Evolutionary conservation across 164 flowering plant genomes (phyloP).

Genomic region (Stephania japonica): DNA sequence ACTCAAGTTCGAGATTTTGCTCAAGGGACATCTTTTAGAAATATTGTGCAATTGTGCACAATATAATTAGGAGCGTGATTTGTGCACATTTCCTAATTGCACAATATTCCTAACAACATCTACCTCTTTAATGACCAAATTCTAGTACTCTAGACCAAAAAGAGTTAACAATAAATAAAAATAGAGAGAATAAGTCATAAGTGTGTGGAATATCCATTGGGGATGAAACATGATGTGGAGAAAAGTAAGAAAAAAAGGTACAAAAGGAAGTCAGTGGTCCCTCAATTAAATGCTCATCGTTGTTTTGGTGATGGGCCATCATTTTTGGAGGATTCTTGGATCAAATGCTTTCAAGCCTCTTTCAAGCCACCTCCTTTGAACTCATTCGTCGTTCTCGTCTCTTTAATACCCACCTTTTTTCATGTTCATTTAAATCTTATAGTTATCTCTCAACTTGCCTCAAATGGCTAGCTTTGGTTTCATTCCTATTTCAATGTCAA

Average conservation of each 20-base stretch:
- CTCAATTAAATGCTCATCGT: background rate
- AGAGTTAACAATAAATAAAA: too few species aligned
- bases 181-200: background rate
- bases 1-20: too few species aligned
- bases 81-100: too few species aligned
- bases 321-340: background rate
- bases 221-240: background rate
- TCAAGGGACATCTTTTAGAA: too few species aligned
- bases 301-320: background rate
- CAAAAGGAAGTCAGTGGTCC: background rate
- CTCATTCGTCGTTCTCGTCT: background rate
- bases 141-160: too few species aligned
- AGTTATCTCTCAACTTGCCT: background rate
- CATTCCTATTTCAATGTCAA: too few species aligned
- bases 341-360: background rate
- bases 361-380: background rate
- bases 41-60: too few species aligned
- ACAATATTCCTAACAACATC: too few species aligned
- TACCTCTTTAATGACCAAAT: too few species aligned
- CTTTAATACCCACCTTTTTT: background rate
- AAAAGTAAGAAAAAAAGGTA: conserved; percentile 4
- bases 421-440: background rate
- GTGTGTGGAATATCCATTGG: background rate
- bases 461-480: too few species aligned
- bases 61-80: too few species aligned